These are phyloP conservation scores for Golubevia pallescens DNA, from an alignment of 1,284 basidiomycete species.

Conservation along the genomic window DNA sequence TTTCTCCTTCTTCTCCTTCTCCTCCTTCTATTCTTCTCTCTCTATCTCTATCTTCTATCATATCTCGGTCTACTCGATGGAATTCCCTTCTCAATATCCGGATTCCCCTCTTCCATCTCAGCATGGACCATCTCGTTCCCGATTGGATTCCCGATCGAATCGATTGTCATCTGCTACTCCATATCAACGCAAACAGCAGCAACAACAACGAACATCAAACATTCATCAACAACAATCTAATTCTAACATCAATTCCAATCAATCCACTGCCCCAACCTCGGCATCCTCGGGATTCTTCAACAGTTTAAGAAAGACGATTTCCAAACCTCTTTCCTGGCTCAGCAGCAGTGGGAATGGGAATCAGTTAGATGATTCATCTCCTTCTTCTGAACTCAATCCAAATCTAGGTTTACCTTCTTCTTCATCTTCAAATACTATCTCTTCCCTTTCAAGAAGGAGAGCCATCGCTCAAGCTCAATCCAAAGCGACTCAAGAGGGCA, in stretches of 20 bases:
- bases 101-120: slow-evolving; percentile 31
- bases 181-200: slow-evolving; percentile 20
- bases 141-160: slow-evolving; percentile 26
- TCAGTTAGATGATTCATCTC: no score
- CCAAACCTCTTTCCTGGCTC: slow-evolving; percentile 38
- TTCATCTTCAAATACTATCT: slow-evolving; percentile 29
- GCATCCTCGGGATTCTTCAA: slow-evolving; percentile 16
- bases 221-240: neutral
- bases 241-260: no score
- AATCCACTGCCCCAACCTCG: neutral
- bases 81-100: slow-evolving; percentile 32
- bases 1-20: neutral
- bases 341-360: no score
- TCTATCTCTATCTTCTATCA: neutral
- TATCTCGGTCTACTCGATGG: slow-evolving; percentile 14
- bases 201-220: slow-evolving; percentile 12
- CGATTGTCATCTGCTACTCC: slow-evolving; percentile 31
- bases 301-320: slow-evolving; percentile 34
- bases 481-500: no score
- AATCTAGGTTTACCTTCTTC: slow-evolving; percentile 27
- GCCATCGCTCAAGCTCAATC: no score
- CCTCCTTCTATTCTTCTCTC: neutral
- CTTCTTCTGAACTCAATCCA: slow-evolving; percentile 12
- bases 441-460: slow-evolving; percentile 19
- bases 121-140: slow-evolving; percentile 24